Evolutionary conservation across 768 basidiomycete species (phyloP).

Genomic region (Rhodocollybia butyracea): DNA sequence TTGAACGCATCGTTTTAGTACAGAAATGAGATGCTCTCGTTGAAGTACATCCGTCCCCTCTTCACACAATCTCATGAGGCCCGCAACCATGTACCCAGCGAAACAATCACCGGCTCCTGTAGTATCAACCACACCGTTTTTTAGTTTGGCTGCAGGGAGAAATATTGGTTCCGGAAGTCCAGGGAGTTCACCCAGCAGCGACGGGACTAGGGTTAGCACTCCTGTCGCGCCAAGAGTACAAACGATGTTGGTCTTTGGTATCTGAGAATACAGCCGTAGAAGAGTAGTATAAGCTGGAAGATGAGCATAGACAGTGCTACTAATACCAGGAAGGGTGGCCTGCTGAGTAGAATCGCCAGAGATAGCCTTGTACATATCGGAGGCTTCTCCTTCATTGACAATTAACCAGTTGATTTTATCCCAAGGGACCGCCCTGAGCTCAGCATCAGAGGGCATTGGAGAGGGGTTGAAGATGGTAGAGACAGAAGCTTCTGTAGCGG

Average conservation of each 20-base stretch:
- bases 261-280: conserved; percentile 17
- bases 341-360: background rate
- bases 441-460: conserved; percentile 40
- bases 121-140: conserved; percentile 42
- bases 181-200: conserved; percentile 15
- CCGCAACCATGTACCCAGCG: conserved; percentile 56
- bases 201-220: conserved; percentile 40
- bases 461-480: conserved; percentile 54
- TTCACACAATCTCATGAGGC: conserved; percentile 43
- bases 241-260: conserved; percentile 41
- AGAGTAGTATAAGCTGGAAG: conserved; percentile 16
- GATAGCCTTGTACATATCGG: conserved; percentile 28
- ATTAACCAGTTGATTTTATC: conserved; percentile 49
- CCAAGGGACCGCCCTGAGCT: conserved; percentile 49
- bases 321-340: conserved; percentile 17
- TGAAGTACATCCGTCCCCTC: conserved; percentile 21
- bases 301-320: conserved; percentile 15
- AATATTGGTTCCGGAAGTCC: conserved; percentile 21
- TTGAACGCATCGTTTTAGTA: conserved; percentile 40
- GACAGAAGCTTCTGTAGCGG: conserved; percentile 16
- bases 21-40: conserved; percentile 24
- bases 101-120: conserved; percentile 69
- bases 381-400: conserved; percentile 52
- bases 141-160: conserved; percentile 45
- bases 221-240: conserved; percentile 56